Percentiles rank a stretch among this genome's conserved stretches.
phyloP scores from a whole-genome alignment of 2,329 filamentous ascomycete genomes.

The Salinomyces thailandicus region DNA sequence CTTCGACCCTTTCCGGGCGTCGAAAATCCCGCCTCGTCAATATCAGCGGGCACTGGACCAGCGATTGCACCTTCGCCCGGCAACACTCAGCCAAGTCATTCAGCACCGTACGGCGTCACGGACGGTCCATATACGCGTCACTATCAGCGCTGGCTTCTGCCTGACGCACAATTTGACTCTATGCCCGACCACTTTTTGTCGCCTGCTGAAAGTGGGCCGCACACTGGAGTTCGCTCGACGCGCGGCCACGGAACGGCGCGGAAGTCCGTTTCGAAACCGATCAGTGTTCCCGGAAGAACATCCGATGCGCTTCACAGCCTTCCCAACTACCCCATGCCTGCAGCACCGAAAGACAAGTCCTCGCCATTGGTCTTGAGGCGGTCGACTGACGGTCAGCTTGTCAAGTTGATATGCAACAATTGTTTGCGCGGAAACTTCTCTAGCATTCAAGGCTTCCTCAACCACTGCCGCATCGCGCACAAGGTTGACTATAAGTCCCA shows the following conservation, averaged over 20 bases:
- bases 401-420: slow-evolving; percentile 79
- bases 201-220: slow-evolving; percentile 13
- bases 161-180: slow-evolving; percentile 71
- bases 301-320: slow-evolving; percentile 30
- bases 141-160: slow-evolving; percentile 91
- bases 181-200: slow-evolving; percentile 22
- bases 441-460: slow-evolving; percentile 98
- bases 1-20: slow-evolving; percentile 79
- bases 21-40: slow-evolving; percentile 54
- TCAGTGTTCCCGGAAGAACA: slow-evolving; percentile 48
- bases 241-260: slow-evolving; percentile 60
- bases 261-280: slow-evolving; percentile 38
- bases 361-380: slow-evolving; percentile 78
- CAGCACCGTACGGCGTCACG: slow-evolving; percentile 78
- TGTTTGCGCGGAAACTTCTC: slow-evolving; percentile 87
- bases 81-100: slow-evolving; percentile 60
- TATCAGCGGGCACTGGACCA: slow-evolving; percentile 64
- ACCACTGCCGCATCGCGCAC: slow-evolving; percentile 95
- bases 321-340: slow-evolving; percentile 61
- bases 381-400: slow-evolving; percentile 67
- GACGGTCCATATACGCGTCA: slow-evolving; percentile 91
- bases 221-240: slow-evolving; percentile 61
- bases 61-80: slow-evolving; percentile 53
- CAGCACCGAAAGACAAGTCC: slow-evolving; percentile 55
- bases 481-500: slow-evolving; percentile 90